A percentile compares a stretch with the other conserved stretches of the same genome.
Conservation (phyloP, 129 eudicot species). For the Deinandra increscens region DNA sequence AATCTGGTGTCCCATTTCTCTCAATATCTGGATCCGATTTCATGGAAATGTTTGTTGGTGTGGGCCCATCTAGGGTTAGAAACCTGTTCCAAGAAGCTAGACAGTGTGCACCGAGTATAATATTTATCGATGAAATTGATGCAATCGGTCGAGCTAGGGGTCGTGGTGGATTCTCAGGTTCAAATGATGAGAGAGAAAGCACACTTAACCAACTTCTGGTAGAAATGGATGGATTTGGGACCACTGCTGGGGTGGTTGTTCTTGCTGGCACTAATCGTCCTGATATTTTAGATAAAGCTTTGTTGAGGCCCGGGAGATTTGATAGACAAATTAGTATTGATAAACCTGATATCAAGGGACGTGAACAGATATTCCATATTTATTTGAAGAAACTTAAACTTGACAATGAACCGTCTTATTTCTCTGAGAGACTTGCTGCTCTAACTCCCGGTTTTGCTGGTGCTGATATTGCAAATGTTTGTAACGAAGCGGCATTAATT, state of each 20-base stretch:
- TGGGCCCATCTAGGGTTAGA: conserved; percentile 96
- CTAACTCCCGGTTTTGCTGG: conserved; percentile 97
- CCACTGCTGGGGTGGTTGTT: conserved; percentile 92
- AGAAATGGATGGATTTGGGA: conserved; percentile 97
- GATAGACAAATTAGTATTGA: conserved; percentile 83
- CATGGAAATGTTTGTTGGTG: conserved; percentile 98
- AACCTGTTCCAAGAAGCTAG: conserved; percentile 90
- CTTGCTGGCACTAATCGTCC: conserved; percentile 95
- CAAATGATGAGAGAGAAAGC: conserved; percentile 83
- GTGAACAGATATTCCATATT: conserved; percentile 79
- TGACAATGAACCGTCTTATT: conserved; percentile 78
- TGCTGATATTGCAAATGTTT: conserved; percentile 90
- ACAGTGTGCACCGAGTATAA: conserved; percentile 86
- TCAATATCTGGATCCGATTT: conserved; percentile 90
- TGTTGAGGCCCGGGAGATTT: conserved; percentile 91
- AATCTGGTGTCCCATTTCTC: conserved; percentile 86
- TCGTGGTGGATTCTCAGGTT: conserved; percentile 79
- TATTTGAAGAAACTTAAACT: conserved; percentile 77
- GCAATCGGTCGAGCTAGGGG: conserved; percentile 97
- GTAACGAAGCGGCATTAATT: conserved; percentile 90
- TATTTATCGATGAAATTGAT: conserved; percentile 93
- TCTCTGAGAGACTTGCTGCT: conserved; percentile 90
- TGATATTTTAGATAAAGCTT: conserved; percentile 88
- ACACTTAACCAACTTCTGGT: conserved; percentile 89
- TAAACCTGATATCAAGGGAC: conserved; percentile 92